phyloP scores from a whole-genome alignment of 2,329 filamentous ascomycete genomes.

The Helotiales sp. region DNA sequence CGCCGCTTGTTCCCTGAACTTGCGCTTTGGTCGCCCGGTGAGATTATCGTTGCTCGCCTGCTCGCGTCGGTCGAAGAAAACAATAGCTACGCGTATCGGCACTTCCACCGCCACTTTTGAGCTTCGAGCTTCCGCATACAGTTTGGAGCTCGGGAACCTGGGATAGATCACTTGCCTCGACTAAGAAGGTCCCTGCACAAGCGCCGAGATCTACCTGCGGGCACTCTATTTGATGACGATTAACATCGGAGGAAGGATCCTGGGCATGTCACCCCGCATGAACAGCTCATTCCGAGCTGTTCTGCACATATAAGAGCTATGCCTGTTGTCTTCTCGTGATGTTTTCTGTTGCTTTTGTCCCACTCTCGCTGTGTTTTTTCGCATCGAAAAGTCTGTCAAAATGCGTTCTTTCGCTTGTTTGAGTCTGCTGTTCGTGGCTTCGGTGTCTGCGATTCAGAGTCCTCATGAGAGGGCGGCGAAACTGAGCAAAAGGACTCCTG shows the following conservation, averaged over 20 bases:
- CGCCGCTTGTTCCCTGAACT: background rate
- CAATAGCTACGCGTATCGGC: too few relatives aligned
- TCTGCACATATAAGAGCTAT: background rate
- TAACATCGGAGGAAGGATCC: background rate
- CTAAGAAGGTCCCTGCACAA: background rate
- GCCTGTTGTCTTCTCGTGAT: background rate
- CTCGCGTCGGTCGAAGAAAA: too few relatives aligned
- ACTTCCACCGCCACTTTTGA: background rate
- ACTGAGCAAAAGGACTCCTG: slow-evolving; percentile 8
- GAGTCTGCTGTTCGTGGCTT: background rate
- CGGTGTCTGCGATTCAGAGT: slow-evolving; percentile 25
- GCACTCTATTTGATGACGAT: background rate
- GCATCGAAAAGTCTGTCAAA: background rate
- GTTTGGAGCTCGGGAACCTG: background rate
- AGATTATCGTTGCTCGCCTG: too few relatives aligned
- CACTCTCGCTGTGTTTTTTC: background rate
- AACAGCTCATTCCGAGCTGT: background rate
- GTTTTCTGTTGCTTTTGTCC: background rate
- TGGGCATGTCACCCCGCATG: background rate
- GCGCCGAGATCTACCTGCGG: background rate
- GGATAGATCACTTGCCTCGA: background rate
- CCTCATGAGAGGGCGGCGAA: slow-evolving; percentile 13
- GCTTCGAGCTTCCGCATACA: background rate
- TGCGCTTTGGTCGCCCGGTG: too few relatives aligned
- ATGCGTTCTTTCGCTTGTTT: background rate